Evolutionary conservation across 441 rosid species (phyloP).

Genomic region (Eutrema salsugineum): DNA sequence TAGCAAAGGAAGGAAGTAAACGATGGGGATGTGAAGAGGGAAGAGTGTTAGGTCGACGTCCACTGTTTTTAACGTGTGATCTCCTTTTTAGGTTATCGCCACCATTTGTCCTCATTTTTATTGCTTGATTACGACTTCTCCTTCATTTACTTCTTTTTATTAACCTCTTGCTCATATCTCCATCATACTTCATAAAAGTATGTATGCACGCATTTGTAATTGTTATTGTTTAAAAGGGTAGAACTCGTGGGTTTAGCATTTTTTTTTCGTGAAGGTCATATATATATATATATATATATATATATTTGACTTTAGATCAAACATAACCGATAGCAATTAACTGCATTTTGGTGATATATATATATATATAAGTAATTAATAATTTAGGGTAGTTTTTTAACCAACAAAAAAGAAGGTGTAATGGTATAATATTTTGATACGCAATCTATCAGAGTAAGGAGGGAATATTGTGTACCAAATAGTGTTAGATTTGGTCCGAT

Average conservation of each 20-base stretch:
- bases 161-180: not conserved
- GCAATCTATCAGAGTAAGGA: not conserved
- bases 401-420: not conserved
- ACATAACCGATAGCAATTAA: not conserved
- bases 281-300: not conserved
- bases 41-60: conserved; percentile 27
- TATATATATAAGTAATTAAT: not conserved
- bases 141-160: not conserved
- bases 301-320: not conserved
- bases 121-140: conserved; percentile 20
- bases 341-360: not conserved
- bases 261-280: too few species aligned
- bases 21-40: conserved; percentile 17
- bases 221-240: not conserved
- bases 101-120: conserved; percentile 16
- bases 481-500: conserved; percentile 24
- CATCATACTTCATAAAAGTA: not conserved
- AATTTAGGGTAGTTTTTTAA: not conserved
- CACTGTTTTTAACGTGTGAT: conserved; percentile 24
- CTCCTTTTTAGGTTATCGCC: conserved; percentile 22
- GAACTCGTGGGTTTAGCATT: not conserved
- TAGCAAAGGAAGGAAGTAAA: conserved; percentile 3
- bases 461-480: conserved; percentile 27
- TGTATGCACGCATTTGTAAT: not conserved
- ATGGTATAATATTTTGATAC: conserved; percentile 13